phyloP scores from a whole-genome alignment of 129 eudicot genomes.

The Ambrosia trifida region DNA sequence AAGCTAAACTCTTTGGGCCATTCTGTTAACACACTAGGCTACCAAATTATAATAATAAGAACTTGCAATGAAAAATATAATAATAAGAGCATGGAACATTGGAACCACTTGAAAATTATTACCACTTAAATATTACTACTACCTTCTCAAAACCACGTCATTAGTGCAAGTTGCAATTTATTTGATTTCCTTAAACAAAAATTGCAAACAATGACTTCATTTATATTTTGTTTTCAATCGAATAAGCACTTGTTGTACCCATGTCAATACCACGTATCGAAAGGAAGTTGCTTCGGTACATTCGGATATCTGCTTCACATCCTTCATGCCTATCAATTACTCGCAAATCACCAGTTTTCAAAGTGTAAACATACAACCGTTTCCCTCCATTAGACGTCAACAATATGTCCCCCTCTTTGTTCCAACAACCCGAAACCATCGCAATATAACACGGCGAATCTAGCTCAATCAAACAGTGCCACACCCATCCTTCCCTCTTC shows the following conservation, averaged over 20 bases:
- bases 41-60: too few species aligned
- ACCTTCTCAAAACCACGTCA: too few species aligned
- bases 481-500: constrained; percentile 9
- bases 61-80: too few species aligned
- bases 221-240: neutral
- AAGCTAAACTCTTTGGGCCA: too few species aligned
- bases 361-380: neutral
- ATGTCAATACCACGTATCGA: neutral
- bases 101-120: too few species aligned
- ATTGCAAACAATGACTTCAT: too few species aligned
- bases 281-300: neutral
- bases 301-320: neutral
- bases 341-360: neutral
- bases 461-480: neutral
- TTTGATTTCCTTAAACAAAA: too few species aligned
- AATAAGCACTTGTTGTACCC: neutral
- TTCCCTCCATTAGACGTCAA: neutral
- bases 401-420: neutral
- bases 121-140: too few species aligned
- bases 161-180: too few species aligned
- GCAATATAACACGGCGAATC: neutral
- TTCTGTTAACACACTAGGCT: too few species aligned
- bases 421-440: constrained; percentile 13
- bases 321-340: neutral
- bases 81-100: too few species aligned